Evolutionary conservation across 1,284 basidiomycete species (phyloP), one percentile per base, ranked within the genome.

Genomic region (Cystobasidium pallidum): DNA sequence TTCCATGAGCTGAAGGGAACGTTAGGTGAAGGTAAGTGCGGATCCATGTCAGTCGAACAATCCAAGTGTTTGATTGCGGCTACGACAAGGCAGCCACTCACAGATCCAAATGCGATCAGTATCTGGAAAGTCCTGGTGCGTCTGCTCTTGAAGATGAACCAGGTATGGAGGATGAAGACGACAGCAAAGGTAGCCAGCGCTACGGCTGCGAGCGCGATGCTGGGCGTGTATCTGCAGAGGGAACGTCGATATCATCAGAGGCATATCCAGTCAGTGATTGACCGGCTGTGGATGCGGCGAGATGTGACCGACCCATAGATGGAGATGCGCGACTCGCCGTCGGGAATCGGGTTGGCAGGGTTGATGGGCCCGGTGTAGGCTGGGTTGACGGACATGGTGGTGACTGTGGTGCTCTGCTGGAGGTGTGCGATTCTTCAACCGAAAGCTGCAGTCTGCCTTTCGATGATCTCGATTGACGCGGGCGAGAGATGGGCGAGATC

Each of bases 171-270:
- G 32, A 80, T 24, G 57, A 80, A 65, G 0, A 76, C 75, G 57
- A 81, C 52, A 3, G 73, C 76, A 67, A 82, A 83, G 0, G 79
- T 76, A 54, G 80, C 66, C 8, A 77, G 70, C 10, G 78, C 80
- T 3, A 80, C 74, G 21, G 79, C 67, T 8, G 77, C 80, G 17
- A 80, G 75, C 7, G 77, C 77, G 28, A 79, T 59, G 24, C 77
- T 78, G 1, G 82, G 82, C 2, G 75, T 70, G 75, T 81, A 83
- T 30, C 49, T 52, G 49, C 10, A 65, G n/a, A n/a, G n/a, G n/a
- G n/a, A n/a, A n/a, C n/a, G n/a, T n/a, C n/a, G n/a, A n/a, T n/a
- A n/a, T n/a, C n/a, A n/a, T n/a, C n/a, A n/a, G n/a, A n/a, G n/a
- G n/a, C n/a, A n/a, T n/a, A n/a, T n/a, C n/a, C n/a, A n/a, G n/a